These are phyloP conservation scores for Pseudoscleropodium purum DNA, from an alignment of 225 moss, liverwort and hornwort species.

Conservation along the genomic window DNA sequence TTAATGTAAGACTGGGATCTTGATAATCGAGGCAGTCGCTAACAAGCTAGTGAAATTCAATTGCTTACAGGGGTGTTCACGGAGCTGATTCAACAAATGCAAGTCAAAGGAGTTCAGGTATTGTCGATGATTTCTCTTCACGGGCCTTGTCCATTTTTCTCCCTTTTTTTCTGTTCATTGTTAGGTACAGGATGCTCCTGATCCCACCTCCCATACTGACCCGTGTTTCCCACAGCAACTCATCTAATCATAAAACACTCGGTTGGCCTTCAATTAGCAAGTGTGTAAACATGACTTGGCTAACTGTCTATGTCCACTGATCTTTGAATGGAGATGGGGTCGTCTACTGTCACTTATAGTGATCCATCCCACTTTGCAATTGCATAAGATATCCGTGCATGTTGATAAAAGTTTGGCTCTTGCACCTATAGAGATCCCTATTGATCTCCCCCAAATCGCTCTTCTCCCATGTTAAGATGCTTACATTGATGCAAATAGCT, in stretches of 20 bases:
- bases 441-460: not conserved
- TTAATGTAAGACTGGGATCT: not conserved
- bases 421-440: not conserved
- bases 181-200: not conserved
- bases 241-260: not conserved
- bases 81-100: conserved; percentile 97
- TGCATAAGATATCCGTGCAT: not conserved
- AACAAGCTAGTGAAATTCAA: not conserved
- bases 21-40: not conserved
- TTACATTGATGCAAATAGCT: not conserved
- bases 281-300: not conserved
- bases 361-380: not conserved
- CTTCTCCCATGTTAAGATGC: not conserved
- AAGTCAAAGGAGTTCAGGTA: conserved; percentile 95
- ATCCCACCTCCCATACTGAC: not conserved
- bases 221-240: not conserved
- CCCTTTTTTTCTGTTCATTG: not conserved
- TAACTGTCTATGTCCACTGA: not conserved
- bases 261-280: not conserved
- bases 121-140: not conserved
- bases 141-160: not conserved
- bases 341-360: not conserved
- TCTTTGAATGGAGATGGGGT: not conserved
- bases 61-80: conserved; percentile 79
- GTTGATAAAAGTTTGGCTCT: not conserved